phyloP scores from a whole-genome alignment of 169 alveolate species.

The Babesia bigemina region DNA sequence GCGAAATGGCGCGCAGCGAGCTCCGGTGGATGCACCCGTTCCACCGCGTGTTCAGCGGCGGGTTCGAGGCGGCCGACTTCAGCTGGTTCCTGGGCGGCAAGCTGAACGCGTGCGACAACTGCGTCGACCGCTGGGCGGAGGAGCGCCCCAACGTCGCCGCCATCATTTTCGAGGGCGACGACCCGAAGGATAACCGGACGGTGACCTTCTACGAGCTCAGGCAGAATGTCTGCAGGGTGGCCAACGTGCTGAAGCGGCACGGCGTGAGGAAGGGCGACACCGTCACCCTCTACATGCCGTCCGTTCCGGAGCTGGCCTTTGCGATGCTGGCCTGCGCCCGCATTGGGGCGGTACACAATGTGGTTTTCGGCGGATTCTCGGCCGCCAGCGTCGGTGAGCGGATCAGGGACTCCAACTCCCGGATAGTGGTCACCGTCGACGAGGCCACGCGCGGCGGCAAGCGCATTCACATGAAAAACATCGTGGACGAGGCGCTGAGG shows the following conservation, averaged over 20 bases:
- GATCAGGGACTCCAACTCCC: conserved; percentile 86
- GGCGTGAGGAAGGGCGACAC: conserved; percentile 93
- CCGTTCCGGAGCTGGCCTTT: conserved; percentile 90
- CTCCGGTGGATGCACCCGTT: conserved; percentile 56
- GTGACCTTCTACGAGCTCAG: conserved; percentile 82
- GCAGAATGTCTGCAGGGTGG: conserved; percentile 83
- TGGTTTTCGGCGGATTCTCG: conserved; percentile 97
- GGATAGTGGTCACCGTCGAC: conserved; percentile 55
- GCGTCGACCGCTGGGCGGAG: conserved; percentile 93
- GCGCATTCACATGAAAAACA: conserved; percentile 59
- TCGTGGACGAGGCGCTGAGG: conserved; percentile 62
- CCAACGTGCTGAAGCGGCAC: conserved; percentile 87
- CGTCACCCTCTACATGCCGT: conserved; percentile 95
- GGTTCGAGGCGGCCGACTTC: conserved; percentile 73
- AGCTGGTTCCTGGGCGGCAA: conserved; percentile 90
- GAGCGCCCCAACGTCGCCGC: conserved; percentile 83
- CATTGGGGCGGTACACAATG: conserved; percentile 96
- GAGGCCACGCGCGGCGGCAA: conserved; percentile 57
- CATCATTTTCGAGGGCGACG: conserved; percentile 88
- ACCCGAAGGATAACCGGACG: conserved; percentile 73
- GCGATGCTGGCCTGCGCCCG: conserved; percentile 96
- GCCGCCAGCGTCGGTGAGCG: conserved; percentile 92
- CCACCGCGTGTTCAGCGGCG: conserved; percentile 64
- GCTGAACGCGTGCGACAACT: conserved; percentile 89
- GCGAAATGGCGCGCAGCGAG: conserved; percentile 48